These are phyloP conservation scores for Talaromyces sp. DNA, from an alignment of 2,329 filamentous ascomycete genomes.

Conservation along the genomic window DNA sequence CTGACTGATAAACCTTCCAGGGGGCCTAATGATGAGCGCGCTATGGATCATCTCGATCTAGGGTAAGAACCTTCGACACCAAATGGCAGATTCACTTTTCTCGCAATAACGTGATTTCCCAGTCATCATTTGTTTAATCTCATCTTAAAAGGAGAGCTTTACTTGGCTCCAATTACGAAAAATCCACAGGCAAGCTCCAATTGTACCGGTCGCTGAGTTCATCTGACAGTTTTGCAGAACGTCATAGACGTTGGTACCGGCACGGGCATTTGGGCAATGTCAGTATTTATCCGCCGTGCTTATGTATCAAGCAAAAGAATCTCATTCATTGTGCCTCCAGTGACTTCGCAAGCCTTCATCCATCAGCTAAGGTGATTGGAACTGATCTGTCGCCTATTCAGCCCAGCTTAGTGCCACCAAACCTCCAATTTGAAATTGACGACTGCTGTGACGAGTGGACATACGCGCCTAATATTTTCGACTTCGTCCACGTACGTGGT, in stretches of 20 bases:
- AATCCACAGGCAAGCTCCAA: background rate
- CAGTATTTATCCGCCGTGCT: background rate
- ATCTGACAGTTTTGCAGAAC: background rate
- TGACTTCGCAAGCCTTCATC: slow-evolving; percentile 4
- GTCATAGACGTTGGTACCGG: slow-evolving; percentile 16
- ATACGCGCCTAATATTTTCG: slow-evolving; percentile 20
- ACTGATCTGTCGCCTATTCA: slow-evolving; percentile 16
- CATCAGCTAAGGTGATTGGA: slow-evolving; percentile 15
- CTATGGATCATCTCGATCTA: slow-evolving; percentile 13
- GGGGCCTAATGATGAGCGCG: slow-evolving; percentile 13
- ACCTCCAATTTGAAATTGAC: slow-evolving; percentile 23
- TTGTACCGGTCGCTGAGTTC: background rate
- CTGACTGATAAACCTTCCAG: background rate
- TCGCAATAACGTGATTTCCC: background rate
- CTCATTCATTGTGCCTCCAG: background rate
- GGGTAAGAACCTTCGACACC: background rate
- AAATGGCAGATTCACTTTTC: background rate
- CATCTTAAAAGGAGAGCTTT: slow-evolving; percentile 10
- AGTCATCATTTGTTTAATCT: slow-evolving; percentile 12
- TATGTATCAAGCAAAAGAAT: background rate
- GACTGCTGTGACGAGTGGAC: slow-evolving; percentile 22
- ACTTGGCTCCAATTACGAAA: slow-evolving; percentile 13
- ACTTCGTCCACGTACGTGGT: slow-evolving; percentile 24
- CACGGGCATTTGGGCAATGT: slow-evolving; percentile 16
- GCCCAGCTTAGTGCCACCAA: slow-evolving; percentile 18